phyloP scores from a whole-genome alignment of 768 basidiomycete species.

The Suillus lakei region DNA sequence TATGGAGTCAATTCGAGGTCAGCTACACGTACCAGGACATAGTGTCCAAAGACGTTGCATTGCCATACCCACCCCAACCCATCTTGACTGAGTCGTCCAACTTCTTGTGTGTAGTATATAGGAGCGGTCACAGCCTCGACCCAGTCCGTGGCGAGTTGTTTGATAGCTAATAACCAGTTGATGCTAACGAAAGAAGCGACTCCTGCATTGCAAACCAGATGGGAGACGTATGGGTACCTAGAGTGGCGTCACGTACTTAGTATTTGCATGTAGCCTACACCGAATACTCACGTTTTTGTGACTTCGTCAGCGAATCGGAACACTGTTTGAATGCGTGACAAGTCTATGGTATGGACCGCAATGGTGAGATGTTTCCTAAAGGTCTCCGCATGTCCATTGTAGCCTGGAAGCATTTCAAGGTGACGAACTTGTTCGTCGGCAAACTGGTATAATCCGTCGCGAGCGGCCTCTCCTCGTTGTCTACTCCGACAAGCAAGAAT shows the following conservation, averaged over 20 bases:
- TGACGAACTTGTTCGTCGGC: constrained; percentile 58
- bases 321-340: constrained; percentile 62
- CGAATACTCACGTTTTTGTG: constrained; percentile 49
- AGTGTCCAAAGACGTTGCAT: constrained; percentile 84
- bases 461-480: constrained; percentile 66
- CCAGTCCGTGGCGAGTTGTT: constrained; percentile 52
- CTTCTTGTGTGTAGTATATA: constrained; percentile 57
- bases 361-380: constrained; percentile 67
- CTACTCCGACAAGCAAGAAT: constrained; percentile 81
- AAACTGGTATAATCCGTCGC: constrained; percentile 51
- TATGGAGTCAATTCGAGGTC: constrained; percentile 5
- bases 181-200: constrained; percentile 61
- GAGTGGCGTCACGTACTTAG: constrained; percentile 4
- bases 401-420: constrained; percentile 38
- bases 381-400: constrained; percentile 56
- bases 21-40: constrained; percentile 61
- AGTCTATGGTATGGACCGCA: constrained; percentile 66
- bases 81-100: constrained; percentile 65
- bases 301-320: constrained; percentile 65
- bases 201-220: constrained; percentile 83
- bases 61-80: constrained; percentile 85
- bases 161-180: constrained; percentile 49
- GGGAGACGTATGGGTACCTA: constrained; percentile 83
- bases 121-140: constrained; percentile 58
- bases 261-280: neutral